These are phyloP conservation scores for Debaryomyces hansenii DNA, from an alignment of 805 yeast species.

Conservation along the genomic window DNA sequence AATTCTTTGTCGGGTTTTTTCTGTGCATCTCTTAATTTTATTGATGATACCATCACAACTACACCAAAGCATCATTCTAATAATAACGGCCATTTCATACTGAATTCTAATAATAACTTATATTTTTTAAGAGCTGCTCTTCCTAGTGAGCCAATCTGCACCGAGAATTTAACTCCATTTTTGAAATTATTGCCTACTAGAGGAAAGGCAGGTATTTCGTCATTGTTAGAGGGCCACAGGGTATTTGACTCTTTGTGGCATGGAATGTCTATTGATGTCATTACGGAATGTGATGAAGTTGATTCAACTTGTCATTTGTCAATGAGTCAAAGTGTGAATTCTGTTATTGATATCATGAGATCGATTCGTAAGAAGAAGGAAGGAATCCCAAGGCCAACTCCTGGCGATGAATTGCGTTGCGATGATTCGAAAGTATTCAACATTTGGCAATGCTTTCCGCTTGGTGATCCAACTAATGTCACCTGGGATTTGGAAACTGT, in stretches of 20 bases:
- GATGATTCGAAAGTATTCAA: conserved; percentile 61
- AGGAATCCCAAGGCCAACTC: conserved; percentile 79
- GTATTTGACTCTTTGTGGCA: conserved; percentile 94
- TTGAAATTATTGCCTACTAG: conserved; percentile 86
- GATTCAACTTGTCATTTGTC: conserved; percentile 43
- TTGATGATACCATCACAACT: conserved; percentile 77
- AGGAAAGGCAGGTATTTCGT: conserved; percentile 85
- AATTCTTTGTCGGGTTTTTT: conserved; percentile 85
- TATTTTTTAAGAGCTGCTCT: conserved; percentile 78
- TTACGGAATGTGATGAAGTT: conserved; percentile 48
- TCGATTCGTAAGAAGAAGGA: conserved; percentile 56
- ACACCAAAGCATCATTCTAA: conserved; percentile 49
- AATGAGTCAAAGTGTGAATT: conserved; percentile 67
- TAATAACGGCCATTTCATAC: conserved; percentile 16
- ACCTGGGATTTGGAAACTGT: conserved; percentile 59
- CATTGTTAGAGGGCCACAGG: conserved; percentile 85
- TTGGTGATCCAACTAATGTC: conserved; percentile 48
- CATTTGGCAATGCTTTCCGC: conserved; percentile 76
- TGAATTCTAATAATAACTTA: conserved; percentile 28
- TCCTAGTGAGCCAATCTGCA: conserved; percentile 94
- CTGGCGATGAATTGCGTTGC: conserved; percentile 72
- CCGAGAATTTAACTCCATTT: conserved; percentile 94
- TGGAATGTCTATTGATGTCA: conserved; percentile 82
- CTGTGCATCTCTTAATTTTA: conserved; percentile 91
- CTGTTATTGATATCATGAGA: conserved; percentile 70